Conservation (phyloP, 805 yeast species). For the Metschnikowia kofuensis region DNA sequence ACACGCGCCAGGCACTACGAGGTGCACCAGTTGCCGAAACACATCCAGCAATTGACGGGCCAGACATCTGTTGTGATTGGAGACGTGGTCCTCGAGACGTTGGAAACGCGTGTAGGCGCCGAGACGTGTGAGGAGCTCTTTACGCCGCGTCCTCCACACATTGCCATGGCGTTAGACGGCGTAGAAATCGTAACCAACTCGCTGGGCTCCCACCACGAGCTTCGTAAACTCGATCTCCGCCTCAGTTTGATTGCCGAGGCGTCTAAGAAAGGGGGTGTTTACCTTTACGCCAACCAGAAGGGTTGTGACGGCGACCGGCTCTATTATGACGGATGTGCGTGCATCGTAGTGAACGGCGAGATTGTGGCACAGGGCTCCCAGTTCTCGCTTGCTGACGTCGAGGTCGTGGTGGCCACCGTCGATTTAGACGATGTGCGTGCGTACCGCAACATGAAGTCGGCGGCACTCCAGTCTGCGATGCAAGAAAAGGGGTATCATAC, state of each 20-base stretch:
- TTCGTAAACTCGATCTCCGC: conserved; percentile 83
- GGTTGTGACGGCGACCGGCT: conserved; percentile 98
- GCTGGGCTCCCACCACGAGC: conserved; percentile 96
- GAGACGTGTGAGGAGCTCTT: conserved; percentile 98
- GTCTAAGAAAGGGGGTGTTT: conserved; percentile 91
- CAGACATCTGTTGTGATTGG: conserved; percentile 76
- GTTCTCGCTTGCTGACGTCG: conserved; percentile 86
- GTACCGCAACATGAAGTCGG: conserved; percentile 72
- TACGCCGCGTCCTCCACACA: conserved; percentile 95
- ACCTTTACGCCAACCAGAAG: conserved; percentile 88
- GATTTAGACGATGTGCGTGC: conserved; percentile 88
- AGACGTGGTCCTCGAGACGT: conserved; percentile 81
- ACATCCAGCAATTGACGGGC: conserved; percentile 61
- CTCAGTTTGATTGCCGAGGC: conserved; percentile 86
- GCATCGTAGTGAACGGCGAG: conserved; percentile 87
- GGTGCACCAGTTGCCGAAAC: conserved; percentile 65
- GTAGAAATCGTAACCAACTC: conserved; percentile 97
- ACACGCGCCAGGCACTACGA: conserved; percentile 73
- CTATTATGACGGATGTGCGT: conserved; percentile 96
- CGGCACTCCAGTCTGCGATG: conserved; percentile 66
- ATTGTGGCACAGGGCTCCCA: conserved; percentile 93
- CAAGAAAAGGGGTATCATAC: conserved; percentile 48
- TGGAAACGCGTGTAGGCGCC: conserved; percentile 90
- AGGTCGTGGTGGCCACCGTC: conserved; percentile 92
- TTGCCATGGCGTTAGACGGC: conserved; percentile 88